These are phyloP conservation scores for Lentinula sp. DNA, from an alignment of 768 basidiomycete genomes.

Conservation along the genomic window DNA sequence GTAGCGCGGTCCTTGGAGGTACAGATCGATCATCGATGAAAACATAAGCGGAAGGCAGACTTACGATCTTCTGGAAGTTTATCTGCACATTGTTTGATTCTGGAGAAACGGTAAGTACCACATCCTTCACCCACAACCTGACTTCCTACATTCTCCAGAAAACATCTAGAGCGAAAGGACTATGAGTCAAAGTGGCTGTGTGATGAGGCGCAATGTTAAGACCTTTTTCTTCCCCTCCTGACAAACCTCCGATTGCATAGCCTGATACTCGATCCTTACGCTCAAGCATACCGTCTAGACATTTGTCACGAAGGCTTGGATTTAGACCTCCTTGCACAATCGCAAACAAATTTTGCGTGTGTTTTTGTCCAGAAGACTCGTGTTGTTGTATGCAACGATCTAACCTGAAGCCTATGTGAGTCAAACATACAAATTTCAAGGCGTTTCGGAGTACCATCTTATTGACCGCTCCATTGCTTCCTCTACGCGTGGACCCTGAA, in stretches of 20 bases:
- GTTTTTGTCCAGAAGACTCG: constrained; percentile 54
- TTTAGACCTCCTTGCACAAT: constrained; percentile 90
- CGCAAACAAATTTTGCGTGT: constrained; percentile 80
- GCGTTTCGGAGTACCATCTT: constrained; percentile 45
- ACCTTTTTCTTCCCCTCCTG: constrained; percentile 92
- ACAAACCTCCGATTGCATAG: constrained; percentile 86
- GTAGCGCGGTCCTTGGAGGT: constrained; percentile 68
- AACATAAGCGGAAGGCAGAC: constrained; percentile 17
- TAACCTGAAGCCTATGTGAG: constrained; percentile 24
- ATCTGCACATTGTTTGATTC: constrained; percentile 78
- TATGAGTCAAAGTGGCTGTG: neutral
- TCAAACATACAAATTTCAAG: no score
- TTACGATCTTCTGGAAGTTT: constrained; percentile 73
- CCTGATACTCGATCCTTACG: constrained; percentile 76
- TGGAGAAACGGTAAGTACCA: constrained; percentile 17
- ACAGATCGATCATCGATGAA: neutral
- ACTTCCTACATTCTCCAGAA: constrained; percentile 77
- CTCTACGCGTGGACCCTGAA: constrained; percentile 71
- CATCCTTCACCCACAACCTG: neutral
- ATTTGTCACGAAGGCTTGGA: constrained; percentile 60
- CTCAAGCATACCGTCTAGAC: constrained; percentile 76
- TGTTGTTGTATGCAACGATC: constrained; percentile 83
- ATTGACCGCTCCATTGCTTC: constrained; percentile 89
- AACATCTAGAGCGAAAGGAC: constrained; percentile 39
- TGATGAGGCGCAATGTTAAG: constrained; percentile 1